Evolutionary conservation across 2,329 filamentous ascomycete genomes (phyloP).

Genomic region (Chaetomiaceae sp.): DNA sequence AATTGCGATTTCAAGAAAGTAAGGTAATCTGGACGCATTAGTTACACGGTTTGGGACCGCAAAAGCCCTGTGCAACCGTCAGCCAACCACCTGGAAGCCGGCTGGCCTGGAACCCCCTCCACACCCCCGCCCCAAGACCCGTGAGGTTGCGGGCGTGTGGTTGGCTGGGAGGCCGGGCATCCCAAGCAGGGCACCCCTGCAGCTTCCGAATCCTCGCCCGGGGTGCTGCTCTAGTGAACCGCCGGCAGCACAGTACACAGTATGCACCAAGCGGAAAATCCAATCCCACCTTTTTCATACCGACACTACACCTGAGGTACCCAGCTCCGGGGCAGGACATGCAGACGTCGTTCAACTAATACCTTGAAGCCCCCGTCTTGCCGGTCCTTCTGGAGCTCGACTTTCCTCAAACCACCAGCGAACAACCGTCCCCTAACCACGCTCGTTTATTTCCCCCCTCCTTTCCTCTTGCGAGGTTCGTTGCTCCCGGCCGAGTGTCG

Average conservation of each 20-base stretch:
- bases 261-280: no score
- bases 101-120: slow-evolving; percentile 8
- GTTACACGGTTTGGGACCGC: neutral
- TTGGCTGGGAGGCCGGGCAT: slow-evolving; percentile 1
- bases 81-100: slow-evolving; percentile 14
- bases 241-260: neutral
- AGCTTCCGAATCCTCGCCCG: neutral
- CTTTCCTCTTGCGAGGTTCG: neutral
- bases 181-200: slow-evolving; percentile 5
- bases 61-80: slow-evolving; percentile 7
- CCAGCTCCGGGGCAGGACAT: neutral
- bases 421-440: slow-evolving; percentile 12
- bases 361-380: slow-evolving; percentile 13
- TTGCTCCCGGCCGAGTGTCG: neutral
- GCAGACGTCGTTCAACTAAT: slow-evolving; percentile 13
- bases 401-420: slow-evolving; percentile 4
- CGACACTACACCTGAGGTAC: slow-evolving; percentile 8
- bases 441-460: slow-evolving; percentile 16
- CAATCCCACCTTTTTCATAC: slow-evolving; percentile 5
- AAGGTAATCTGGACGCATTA: no score
- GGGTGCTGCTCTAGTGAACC: slow-evolving; percentile 7
- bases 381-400: slow-evolving; percentile 8
- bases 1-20: slow-evolving; percentile 11
- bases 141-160: neutral
- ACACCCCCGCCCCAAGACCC: neutral